Evolutionary conservation across 352 stramenopile genomes (phyloP).

Genomic region (Phytophthora rubi): DNA sequence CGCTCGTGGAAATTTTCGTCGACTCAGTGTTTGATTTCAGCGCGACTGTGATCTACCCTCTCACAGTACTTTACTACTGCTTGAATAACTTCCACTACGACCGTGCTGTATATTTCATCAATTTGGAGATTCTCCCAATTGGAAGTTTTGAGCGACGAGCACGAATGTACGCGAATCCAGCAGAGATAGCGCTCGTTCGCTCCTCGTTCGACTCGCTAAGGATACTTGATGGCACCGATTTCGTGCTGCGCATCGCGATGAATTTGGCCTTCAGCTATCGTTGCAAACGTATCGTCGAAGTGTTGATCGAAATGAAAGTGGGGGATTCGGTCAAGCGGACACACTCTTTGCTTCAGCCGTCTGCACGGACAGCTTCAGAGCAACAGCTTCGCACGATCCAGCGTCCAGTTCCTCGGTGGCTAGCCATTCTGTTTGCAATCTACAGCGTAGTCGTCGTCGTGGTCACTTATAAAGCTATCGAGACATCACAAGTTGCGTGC

Average conservation of each 20-base stretch:
- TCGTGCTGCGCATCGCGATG: slow-evolving; percentile 41
- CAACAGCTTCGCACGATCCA: background rate
- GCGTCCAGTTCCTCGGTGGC: slow-evolving; percentile 2
- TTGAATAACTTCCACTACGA: slow-evolving; percentile 41
- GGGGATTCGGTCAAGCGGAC: background rate
- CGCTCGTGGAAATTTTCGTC: slow-evolving; percentile 38
- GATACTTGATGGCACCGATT: slow-evolving; percentile 27
- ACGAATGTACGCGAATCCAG: slow-evolving; percentile 35
- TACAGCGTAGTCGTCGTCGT: slow-evolving; percentile 20
- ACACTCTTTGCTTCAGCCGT: background rate
- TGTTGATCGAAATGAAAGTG: slow-evolving; percentile 22
- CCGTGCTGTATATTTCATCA: slow-evolving; percentile 27
- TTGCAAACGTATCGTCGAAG: slow-evolving; percentile 42
- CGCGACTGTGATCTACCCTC: slow-evolving; percentile 36
- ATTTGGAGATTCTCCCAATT: slow-evolving; percentile 29
- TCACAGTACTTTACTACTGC: slow-evolving; percentile 33
- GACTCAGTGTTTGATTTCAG: slow-evolving; percentile 47
- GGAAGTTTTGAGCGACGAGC: slow-evolving; percentile 44
- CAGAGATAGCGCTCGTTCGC: slow-evolving; percentile 37
- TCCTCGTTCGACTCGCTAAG: slow-evolving; percentile 41
- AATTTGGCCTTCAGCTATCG: slow-evolving; percentile 47
- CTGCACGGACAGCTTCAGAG: background rate
- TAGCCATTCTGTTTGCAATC: slow-evolving; percentile 22
- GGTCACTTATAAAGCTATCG: slow-evolving; percentile 14
- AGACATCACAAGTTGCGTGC: slow-evolving; percentile 20